Evolutionary conservation across 257 asterid species (phyloP).

Genomic region (Linaria vulgaris): DNA sequence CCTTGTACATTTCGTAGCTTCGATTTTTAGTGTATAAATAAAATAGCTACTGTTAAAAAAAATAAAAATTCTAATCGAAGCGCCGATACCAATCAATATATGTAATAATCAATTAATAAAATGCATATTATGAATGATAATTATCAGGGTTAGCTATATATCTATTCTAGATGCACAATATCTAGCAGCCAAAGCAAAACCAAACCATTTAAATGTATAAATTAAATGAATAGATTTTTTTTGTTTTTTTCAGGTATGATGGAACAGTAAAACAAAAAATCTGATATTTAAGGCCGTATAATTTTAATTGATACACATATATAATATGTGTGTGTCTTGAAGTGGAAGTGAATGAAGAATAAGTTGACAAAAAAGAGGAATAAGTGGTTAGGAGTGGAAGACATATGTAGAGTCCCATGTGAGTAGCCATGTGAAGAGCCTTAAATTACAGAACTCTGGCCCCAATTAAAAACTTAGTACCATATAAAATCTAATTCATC

Average conservation of each 20-base stretch:
- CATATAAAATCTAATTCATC: too few relatives aligned
- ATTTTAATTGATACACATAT: too few relatives aligned
- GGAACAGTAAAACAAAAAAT: neutral
- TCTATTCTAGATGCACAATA: constrained; percentile 5
- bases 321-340: neutral
- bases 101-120: too few relatives aligned
- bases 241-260: neutral
- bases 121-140: too few relatives aligned
- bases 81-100: too few relatives aligned
- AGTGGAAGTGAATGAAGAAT: constrained; percentile 9
- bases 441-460: constrained; percentile 30
- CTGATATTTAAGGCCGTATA: constrained; percentile 5
- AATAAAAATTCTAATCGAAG: too few relatives aligned
- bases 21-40: too few relatives aligned
- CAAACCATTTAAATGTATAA: too few relatives aligned
- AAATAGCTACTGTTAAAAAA: too few relatives aligned
- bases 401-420: too few relatives aligned
- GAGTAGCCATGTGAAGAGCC: constrained; percentile 48
- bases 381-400: constrained; percentile 10
- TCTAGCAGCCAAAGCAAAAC: constrained; percentile 20
- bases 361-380: constrained; percentile 16
- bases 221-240: neutral
- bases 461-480: constrained; percentile 17
- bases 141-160: neutral
- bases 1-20: too few relatives aligned